Evolutionary conservation across 2,329 filamentous ascomycete species (phyloP).

Genomic region (Colletotrichum sp.): DNA sequence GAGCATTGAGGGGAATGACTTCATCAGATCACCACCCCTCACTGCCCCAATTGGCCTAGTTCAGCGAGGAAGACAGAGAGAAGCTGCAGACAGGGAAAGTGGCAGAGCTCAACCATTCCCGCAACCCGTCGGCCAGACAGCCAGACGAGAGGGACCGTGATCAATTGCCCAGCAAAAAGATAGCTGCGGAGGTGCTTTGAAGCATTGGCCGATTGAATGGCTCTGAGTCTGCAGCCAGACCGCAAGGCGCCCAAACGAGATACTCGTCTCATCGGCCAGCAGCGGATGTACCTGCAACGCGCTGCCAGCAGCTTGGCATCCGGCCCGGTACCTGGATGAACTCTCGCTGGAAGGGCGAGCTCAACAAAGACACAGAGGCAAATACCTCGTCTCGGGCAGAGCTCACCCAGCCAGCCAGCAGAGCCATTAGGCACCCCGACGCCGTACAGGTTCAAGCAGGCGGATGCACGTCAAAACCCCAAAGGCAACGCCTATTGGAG

Average conservation of each 20-base stretch:
- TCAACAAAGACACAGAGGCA: background rate
- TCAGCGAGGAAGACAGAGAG: background rate
- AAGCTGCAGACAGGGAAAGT: background rate
- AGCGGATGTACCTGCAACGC: background rate
- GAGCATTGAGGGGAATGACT: conserved; percentile 6
- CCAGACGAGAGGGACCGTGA: background rate
- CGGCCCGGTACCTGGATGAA: conserved; percentile 4
- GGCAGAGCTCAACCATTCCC: background rate
- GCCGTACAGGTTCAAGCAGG: background rate
- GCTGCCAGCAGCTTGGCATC: background rate
- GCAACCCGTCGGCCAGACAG: background rate
- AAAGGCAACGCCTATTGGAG: conserved; percentile 10
- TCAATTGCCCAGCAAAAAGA: background rate
- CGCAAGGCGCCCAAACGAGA: background rate
- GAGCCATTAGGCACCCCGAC: conserved; percentile 4
- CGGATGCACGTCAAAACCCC: conserved; percentile 14
- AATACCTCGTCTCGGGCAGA: background rate
- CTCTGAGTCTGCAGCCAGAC: background rate
- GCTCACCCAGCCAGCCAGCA: background rate
- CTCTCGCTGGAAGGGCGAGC: background rate
- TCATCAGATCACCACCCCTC: background rate
- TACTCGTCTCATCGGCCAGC: background rate
- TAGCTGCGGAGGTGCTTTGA: background rate
- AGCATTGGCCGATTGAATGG: background rate
- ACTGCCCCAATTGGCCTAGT: background rate